Conservation (phyloP, 225 moss, liverwort and hornwort species). For the Polytrichum formosum region DNA sequence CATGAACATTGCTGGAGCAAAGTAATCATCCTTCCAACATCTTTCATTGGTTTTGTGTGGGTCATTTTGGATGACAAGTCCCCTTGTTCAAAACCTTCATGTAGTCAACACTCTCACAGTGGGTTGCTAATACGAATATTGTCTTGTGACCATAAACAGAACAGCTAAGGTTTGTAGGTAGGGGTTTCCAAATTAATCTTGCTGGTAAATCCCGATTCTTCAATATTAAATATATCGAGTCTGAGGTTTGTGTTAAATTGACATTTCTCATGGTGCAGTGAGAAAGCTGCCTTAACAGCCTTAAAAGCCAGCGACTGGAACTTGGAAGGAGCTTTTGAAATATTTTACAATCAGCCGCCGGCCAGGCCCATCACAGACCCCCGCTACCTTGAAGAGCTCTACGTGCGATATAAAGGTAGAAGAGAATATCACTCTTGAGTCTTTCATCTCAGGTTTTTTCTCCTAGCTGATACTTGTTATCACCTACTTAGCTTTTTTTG, state of each 20-base stretch:
- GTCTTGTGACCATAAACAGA: background rate
- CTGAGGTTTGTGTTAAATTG: no score
- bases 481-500: no score
- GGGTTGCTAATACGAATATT: slow-evolving; percentile 4
- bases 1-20: slow-evolving; percentile 93
- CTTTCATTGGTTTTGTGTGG: slow-evolving; percentile 1
- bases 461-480: no score
- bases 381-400: slow-evolving; percentile 86
- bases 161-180: no score
- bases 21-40: slow-evolving; percentile 37
- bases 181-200: no score
- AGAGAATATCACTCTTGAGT: no score
- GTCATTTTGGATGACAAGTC: background rate
- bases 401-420: slow-evolving; percentile 85
- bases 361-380: slow-evolving; percentile 81
- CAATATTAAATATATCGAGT: no score
- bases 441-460: no score
- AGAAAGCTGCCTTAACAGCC: slow-evolving; percentile 84
- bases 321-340: slow-evolving; percentile 92
- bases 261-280: slow-evolving; percentile 42
- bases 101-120: background rate
- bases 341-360: slow-evolving; percentile 86
- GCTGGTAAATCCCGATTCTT: no score
- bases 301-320: slow-evolving; percentile 96
- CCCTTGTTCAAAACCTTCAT: no score